Conservation (phyloP, 179 eudicot genomes). For the Beta macrorhiza region DNA sequence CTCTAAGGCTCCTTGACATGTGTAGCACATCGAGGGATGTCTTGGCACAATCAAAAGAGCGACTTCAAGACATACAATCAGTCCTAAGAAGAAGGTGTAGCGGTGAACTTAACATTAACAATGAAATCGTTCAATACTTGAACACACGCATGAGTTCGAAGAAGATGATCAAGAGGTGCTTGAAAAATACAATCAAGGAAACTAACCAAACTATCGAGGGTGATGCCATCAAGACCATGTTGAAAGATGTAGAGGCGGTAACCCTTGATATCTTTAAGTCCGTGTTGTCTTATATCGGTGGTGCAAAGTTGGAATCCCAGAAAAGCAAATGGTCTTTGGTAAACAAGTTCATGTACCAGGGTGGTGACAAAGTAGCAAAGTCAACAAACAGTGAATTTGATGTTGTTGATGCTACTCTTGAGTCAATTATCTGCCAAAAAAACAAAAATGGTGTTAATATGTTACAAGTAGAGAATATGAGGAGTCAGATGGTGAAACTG, state of each 20-base stretch:
- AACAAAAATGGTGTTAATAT: conserved; percentile 1
- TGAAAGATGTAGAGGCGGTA: background rate
- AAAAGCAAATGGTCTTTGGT: conserved; percentile 26
- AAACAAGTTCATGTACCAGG: conserved; percentile 25
- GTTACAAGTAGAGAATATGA: conserved; percentile 11
- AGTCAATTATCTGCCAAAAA: conserved; percentile 17
- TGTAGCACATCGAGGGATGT: conserved; percentile 31
- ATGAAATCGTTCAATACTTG: conserved; percentile 21
- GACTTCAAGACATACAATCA: conserved; percentile 25
- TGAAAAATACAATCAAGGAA: conserved; percentile 22
- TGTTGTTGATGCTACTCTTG: conserved; percentile 25
- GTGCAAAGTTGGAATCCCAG: conserved; percentile 17
- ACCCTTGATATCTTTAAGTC: conserved; percentile 2
- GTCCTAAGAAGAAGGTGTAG: conserved; percentile 28
- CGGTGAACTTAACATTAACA: conserved; percentile 13
- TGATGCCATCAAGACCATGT: conserved; percentile 1
- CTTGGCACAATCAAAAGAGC: conserved; percentile 27
- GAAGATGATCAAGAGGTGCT: conserved; percentile 32
- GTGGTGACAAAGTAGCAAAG: conserved; percentile 6
- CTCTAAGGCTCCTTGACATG: conserved; percentile 34
- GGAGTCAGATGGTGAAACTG: conserved; percentile 21
- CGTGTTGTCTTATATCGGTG: conserved; percentile 10
- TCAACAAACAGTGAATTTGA: conserved; percentile 27
- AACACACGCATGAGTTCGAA: conserved; percentile 24
- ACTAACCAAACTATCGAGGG: conserved; percentile 1